Evolutionary conservation across 1,284 basidiomycete genomes (phyloP).

Genomic region (Marasmius oreades): DNA sequence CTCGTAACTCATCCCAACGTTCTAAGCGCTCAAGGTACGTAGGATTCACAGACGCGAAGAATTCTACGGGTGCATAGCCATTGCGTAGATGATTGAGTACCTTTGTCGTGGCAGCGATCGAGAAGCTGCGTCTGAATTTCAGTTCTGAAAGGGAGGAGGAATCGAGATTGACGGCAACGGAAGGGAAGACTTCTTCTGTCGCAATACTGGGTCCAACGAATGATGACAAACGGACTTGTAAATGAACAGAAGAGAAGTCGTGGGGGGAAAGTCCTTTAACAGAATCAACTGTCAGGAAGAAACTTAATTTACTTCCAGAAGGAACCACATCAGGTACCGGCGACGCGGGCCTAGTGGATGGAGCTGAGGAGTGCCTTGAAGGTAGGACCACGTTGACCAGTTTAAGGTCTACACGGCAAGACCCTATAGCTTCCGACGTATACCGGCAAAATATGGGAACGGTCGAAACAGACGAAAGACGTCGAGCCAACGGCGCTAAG

Average conservation of each 20-base stretch:
- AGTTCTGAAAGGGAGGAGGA: conserved; percentile 70
- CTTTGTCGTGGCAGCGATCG: conserved; percentile 71
- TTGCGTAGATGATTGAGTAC: conserved; percentile 69
- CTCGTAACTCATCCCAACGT: conserved; percentile 87
- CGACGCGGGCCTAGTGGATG: conserved; percentile 67
- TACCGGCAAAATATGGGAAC: conserved; percentile 91
- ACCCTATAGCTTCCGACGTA: conserved; percentile 90
- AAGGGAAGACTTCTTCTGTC: conserved; percentile 82
- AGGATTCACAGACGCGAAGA: conserved; percentile 79
- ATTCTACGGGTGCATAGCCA: conserved; percentile 82
- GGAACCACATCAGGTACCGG: conserved; percentile 62
- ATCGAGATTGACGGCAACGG: conserved; percentile 72
- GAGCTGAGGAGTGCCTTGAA: conserved; percentile 57
- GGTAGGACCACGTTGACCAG: conserved; percentile 67
- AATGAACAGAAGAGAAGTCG: conserved; percentile 81
- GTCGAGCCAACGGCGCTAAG: conserved; percentile 76
- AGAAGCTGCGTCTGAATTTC: conserved; percentile 78
- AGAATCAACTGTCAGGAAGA: conserved; percentile 80
- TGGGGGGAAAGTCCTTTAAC: conserved; percentile 85
- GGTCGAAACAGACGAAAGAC: conserved; percentile 69
- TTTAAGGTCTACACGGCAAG: conserved; percentile 82
- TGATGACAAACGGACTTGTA: conserved; percentile 80
- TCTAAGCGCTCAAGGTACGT: conserved; percentile 87
- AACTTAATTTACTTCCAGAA: conserved; percentile 74
- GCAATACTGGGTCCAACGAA: conserved; percentile 68